A percentile compares a stretch with the other conserved stretches of the same genome.
Evolutionary conservation across 345 rosid genomes (phyloP).

Genomic region (Pseudoturritis turrita): DNA sequence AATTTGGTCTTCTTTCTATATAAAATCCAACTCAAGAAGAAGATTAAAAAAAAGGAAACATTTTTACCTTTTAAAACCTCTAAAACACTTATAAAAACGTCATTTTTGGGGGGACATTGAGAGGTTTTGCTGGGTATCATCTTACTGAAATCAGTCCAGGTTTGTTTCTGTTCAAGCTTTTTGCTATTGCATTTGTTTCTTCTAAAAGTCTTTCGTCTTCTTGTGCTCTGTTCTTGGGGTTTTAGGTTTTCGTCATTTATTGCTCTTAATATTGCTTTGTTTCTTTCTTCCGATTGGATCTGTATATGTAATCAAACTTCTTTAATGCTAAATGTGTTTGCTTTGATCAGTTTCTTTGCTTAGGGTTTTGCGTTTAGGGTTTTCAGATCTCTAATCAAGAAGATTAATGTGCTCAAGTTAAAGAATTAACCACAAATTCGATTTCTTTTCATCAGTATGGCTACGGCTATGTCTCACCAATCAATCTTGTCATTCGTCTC

Average conservation of each 20-base stretch:
- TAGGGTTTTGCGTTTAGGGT: background rate
- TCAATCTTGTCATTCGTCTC: conserved; percentile 37
- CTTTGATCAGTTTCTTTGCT: background rate
- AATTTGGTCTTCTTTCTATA: background rate
- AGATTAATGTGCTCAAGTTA: background rate
- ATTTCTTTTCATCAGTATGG: conserved; percentile 52
- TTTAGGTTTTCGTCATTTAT: background rate
- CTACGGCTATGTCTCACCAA: conserved; percentile 52
- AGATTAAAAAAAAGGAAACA: background rate
- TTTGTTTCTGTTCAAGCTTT: background rate
- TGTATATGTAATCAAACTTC: background rate
- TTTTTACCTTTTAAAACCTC: background rate
- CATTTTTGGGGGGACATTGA: background rate
- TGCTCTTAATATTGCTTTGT: background rate
- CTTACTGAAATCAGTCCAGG: conserved; percentile 6
- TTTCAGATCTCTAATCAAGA: background rate
- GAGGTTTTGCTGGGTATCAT: background rate
- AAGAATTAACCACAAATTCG: background rate
- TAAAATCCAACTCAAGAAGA: background rate
- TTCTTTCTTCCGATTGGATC: background rate
- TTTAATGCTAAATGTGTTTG: background rate
- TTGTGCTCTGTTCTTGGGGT: background rate
- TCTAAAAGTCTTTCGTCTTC: background rate
- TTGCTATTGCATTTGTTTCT: background rate
- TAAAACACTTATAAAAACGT: background rate